Percentiles rank a stretch among this genome's conserved stretches.
Conservation (phyloP, 345 rosid species). For the Stellera chamaejasme region DNA sequence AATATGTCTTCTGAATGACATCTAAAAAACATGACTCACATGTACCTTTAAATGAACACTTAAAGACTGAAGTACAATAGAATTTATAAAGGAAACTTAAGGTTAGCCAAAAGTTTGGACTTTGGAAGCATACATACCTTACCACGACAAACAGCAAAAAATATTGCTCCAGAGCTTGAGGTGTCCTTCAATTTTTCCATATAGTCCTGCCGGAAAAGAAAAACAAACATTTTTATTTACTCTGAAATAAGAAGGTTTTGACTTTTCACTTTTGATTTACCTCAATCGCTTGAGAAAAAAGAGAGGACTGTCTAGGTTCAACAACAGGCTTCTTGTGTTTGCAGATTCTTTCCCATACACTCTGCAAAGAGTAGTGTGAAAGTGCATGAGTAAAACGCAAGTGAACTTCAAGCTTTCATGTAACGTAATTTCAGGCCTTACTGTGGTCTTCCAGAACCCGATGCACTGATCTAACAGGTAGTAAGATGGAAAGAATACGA, state of each 20-base stretch:
- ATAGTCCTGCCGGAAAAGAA: slow-evolving; percentile 50
- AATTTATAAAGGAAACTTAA: not conserved
- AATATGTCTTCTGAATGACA: no score
- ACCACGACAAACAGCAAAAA: slow-evolving; percentile 98
- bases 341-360: slow-evolving; percentile 95
- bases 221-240: not conserved
- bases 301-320: slow-evolving; percentile 87
- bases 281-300: slow-evolving; percentile 70
- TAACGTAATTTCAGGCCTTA: slow-evolving; percentile 26
- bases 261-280: slow-evolving; percentile 22
- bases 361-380: slow-evolving; percentile 30
- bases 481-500: slow-evolving; percentile 92
- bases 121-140: slow-evolving; percentile 46
- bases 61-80: no score
- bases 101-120: not conserved
- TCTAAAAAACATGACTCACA: no score
- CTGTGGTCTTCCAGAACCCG: slow-evolving; percentile 77
- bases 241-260: slow-evolving; percentile 6
- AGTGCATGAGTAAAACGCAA: slow-evolving; percentile 8
- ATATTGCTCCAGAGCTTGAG: slow-evolving; percentile 69
- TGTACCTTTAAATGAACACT: no score
- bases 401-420: slow-evolving; percentile 12
- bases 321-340: slow-evolving; percentile 84
- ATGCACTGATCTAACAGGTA: slow-evolving; percentile 84
- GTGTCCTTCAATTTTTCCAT: slow-evolving; percentile 72